phyloP scores from a whole-genome alignment of 2,329 filamentous ascomycete species.

The Alternaria viburni region DNA sequence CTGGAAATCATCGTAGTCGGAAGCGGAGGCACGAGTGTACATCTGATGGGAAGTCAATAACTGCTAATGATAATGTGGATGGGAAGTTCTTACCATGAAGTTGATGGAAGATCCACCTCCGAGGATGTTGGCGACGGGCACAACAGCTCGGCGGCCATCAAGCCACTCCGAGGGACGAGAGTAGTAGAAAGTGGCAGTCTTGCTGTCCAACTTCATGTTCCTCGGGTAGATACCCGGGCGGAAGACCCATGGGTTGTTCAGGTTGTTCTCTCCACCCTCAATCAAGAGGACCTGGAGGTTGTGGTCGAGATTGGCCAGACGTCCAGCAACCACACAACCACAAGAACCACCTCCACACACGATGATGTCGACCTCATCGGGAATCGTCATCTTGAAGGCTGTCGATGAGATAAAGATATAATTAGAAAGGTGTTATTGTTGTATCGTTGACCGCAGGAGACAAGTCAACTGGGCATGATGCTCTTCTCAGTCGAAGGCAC shows the following conservation, averaged over 20 bases:
- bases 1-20: constrained; percentile 80
- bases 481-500: constrained; percentile 16
- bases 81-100: constrained; percentile 65
- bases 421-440: constrained; percentile 1
- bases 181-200: constrained; percentile 82
- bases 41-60: constrained; percentile 56
- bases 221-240: constrained; percentile 77
- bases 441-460: constrained; percentile 34
- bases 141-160: constrained; percentile 71
- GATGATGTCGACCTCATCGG: constrained; percentile 82
- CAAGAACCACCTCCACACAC: constrained; percentile 77
- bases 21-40: constrained; percentile 75
- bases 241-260: constrained; percentile 80
- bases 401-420: constrained; percentile 1
- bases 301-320: constrained; percentile 76
- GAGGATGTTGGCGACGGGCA: constrained; percentile 76
- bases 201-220: constrained; percentile 81
- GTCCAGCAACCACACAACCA: constrained; percentile 59
- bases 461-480: constrained; percentile 36
- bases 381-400: constrained; percentile 62
- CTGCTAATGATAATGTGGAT: too few species aligned
- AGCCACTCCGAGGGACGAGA: constrained; percentile 76
- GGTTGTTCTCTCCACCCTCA: constrained; percentile 73
- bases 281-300: constrained; percentile 74
- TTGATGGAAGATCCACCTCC: constrained; percentile 78